These are phyloP conservation scores for Tetrapyrgos nigripes DNA, from an alignment of 1,284 basidiomycete genomes.

Conservation along the genomic window DNA sequence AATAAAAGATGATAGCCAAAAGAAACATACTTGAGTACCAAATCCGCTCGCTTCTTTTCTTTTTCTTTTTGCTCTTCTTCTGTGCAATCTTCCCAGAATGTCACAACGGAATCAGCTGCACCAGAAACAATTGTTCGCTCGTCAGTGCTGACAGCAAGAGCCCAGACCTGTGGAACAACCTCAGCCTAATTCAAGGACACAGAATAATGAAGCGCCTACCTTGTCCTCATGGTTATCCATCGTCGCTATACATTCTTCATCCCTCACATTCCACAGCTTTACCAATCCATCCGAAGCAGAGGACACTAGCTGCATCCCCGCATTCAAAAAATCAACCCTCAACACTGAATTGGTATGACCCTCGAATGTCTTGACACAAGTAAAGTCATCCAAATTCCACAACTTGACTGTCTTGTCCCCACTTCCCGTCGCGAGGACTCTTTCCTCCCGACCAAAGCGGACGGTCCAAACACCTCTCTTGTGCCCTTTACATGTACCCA, in stretches of 20 bases:
- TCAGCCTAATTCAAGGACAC: slow-evolving; percentile 10
- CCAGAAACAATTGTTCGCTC: slow-evolving; percentile 88
- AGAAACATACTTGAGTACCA: slow-evolving; percentile 76
- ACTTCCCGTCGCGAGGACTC: slow-evolving; percentile 90
- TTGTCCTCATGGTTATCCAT: slow-evolving; percentile 98
- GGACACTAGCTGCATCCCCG: slow-evolving; percentile 88
- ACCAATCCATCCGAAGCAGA: slow-evolving; percentile 93
- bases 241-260: slow-evolving; percentile 88
- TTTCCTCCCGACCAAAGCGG: slow-evolving; percentile 84
- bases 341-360: slow-evolving; percentile 98
- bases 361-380: slow-evolving; percentile 94
- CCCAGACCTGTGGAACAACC: slow-evolving; percentile 78
- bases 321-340: slow-evolving; percentile 87
- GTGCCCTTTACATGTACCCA: slow-evolving; percentile 95
- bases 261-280: slow-evolving; percentile 93
- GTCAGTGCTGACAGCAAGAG: slow-evolving; percentile 80
- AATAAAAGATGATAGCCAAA: neutral
- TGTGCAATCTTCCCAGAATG: slow-evolving; percentile 94
- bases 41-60: slow-evolving; percentile 71
- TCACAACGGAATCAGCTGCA: slow-evolving; percentile 93
- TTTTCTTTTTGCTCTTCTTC: slow-evolving; percentile 79
- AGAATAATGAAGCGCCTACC: slow-evolving; percentile 48
- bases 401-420: slow-evolving; percentile 95
- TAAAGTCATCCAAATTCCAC: slow-evolving; percentile 93
- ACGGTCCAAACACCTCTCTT: slow-evolving; percentile 97